Evolutionary conservation across 2,329 filamentous ascomycete species (phyloP), one percentile per base, ranked within the genome.

Genomic region (Penicillium sp.): DNA sequence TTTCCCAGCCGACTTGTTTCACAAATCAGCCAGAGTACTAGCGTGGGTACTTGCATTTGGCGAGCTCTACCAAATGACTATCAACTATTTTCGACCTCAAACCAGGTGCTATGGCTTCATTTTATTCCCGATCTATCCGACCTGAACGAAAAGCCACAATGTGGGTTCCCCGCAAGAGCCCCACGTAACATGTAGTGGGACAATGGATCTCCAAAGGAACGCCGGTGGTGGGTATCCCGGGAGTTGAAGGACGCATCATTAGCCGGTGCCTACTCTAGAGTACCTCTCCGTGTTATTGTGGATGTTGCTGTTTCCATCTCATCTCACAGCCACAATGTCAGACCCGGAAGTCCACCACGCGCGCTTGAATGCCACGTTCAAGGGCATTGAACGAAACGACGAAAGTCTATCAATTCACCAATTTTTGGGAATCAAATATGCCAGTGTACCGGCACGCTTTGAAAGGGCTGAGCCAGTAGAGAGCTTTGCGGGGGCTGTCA

Each of bases 351-450:
- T 71, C 6, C 54, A 63, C 6, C 71, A 72, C 52, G 11, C 56
- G 10, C 24, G 51, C 26, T 60, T 72, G 21, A 61, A 67, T 53
- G 68, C 67, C 19, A 70, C 61, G 1, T 72, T 72, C 52, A 64
- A 56, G n/a, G 70, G 70, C 4, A 62, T 58, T 7, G 26, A 63
- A 11, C 60, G 57, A 24, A 45, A 60, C 5, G 46, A 66, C 5
- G 48, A 66, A 16, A 59, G 54, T 1, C 47, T 50, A 3, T n/a
- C 44, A 4, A 48, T 73, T 24, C 55, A 73, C 43, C 65, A 69
- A 41, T 73, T 67, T 52, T 53, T 66, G 3, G 70, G 71, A 22
- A 70, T 73, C 50, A 71, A 71, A 52, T 73, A 73, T 51, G 70
- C 66, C 11, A 59, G 49, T 41, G 56, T 73, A 1, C 68, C 71